Base-by-base conservation (phyloP, 331 rosid genomes). In the Saraca asoca region DNA sequence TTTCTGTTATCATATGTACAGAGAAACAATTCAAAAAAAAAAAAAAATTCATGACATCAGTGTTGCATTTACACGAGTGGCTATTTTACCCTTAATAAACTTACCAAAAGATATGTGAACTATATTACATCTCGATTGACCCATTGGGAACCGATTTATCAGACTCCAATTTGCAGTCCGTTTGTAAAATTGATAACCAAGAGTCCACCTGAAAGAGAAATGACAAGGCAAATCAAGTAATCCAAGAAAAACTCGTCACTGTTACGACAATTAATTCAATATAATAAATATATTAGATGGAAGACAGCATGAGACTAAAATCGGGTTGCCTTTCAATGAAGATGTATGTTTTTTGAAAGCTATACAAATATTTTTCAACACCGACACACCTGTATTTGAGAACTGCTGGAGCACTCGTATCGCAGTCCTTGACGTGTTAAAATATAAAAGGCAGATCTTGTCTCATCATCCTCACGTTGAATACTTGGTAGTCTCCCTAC, bases 321-420 rank as follows among this genome's bases (percentile, higher is more conserved):
- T 46, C 56, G 50, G 35, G 10, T 18, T 42, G 50, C 17, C 35
- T 43, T 19, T 51, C 43, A 72, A 43, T 19, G 15, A 50, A 9
- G 18, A 64, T 64, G 67, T 1, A 57, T 70, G 48, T 42, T 39
- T 59, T 7, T 69, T 19, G 20, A 19, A 16, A 34, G 35, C 9
- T 11, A 35, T 48, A 10, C 38, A 51, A 51, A 72, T 24, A n/a
- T 66, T 62, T 49, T 75, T 31, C 20, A 52, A 58, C 75, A 51
- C 6, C 6, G 20, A 66, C 64, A 31, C 55, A 93, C 98, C 98
- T 93, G 95, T 24, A 80, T 80, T 76, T 68, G 74, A 37, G 98
- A 94, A 80, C 12, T 69, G 85, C 84, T 84, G 31, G 97, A 94
- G 79, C 98, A 94, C 71, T 94, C 98, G 1, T 82, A 88, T 58